phyloP scores from a whole-genome alignment of 345 rosid genomes.

The Excoecaria cochinchinensis region DNA sequence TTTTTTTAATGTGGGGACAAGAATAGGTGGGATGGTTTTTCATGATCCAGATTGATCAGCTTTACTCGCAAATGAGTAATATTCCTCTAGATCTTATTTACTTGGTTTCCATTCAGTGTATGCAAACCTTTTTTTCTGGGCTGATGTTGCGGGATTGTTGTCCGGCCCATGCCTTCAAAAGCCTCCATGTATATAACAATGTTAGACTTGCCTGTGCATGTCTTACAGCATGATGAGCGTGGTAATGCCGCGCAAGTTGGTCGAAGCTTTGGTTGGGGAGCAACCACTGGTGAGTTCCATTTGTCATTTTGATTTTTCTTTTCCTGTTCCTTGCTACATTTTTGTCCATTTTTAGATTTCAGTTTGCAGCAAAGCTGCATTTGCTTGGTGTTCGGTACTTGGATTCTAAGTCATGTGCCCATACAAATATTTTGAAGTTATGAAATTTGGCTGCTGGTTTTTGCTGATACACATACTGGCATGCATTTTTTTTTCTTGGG shows the following conservation, averaged over 20 bases:
- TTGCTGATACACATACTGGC: neutral
- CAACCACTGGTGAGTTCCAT: constrained; percentile 53
- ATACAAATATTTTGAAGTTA: neutral
- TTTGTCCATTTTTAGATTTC: neutral
- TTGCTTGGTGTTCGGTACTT: neutral
- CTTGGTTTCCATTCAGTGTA: constrained; percentile 45
- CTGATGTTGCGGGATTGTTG: constrained; percentile 56
- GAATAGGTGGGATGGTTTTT: constrained; percentile 14
- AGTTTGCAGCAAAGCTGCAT: neutral
- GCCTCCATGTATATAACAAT: constrained; percentile 61
- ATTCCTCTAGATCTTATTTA: constrained; percentile 30
- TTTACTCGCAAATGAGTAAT: constrained; percentile 6
- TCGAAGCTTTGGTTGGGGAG: constrained; percentile 52
- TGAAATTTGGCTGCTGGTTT: neutral
- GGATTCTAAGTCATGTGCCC: neutral
- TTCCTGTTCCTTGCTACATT: neutral
- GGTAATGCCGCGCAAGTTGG: constrained; percentile 59
- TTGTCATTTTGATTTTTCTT: constrained; percentile 1
- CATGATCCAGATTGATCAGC: constrained; percentile 9
- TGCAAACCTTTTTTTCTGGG: constrained; percentile 46
- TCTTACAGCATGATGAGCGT: constrained; percentile 90
- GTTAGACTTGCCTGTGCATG: constrained; percentile 80
- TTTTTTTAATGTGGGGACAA: neutral
- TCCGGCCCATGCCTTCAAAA: constrained; percentile 45
- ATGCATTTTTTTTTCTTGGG: too few relatives aligned